Percentiles rank a stretch among this genome's conserved stretches.
Evolutionary conservation across 441 rosid species (phyloP).

Genomic region (Kokia cookei): DNA sequence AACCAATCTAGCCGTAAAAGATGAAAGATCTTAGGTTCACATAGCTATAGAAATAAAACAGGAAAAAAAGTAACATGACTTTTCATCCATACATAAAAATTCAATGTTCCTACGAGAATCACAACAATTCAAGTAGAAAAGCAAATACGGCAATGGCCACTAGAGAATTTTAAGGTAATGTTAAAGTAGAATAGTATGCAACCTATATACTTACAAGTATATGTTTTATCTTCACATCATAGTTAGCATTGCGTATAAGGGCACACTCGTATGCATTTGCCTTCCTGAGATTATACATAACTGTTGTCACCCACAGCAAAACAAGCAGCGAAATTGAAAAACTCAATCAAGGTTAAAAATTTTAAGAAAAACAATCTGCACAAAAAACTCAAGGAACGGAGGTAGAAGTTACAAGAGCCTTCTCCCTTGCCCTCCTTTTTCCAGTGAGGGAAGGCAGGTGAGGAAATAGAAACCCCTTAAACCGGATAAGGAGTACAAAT

Average conservation of each 20-base stretch:
- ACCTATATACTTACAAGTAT: conserved; percentile 49
- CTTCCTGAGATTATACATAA: conserved; percentile 45
- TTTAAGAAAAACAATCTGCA: neutral
- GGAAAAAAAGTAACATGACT: neutral
- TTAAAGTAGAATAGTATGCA: neutral
- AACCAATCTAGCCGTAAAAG: neutral
- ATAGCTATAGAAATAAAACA: neutral
- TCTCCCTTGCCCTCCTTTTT: neutral
- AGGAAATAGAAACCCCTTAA: neutral
- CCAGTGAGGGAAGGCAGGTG: neutral
- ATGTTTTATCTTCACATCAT: conserved; percentile 59
- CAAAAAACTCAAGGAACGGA: conserved; percentile 2
- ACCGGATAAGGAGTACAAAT: neutral
- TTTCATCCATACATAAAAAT: no score
- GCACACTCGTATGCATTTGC: conserved; percentile 59
- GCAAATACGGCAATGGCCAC: neutral
- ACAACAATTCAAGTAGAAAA: neutral
- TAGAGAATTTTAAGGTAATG: neutral
- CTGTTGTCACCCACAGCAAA: conserved; percentile 8
- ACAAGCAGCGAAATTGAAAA: neutral
- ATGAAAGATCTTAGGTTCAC: neutral
- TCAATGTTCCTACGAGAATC: no score
- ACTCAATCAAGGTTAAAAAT: neutral
- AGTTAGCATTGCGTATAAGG: conserved; percentile 63
- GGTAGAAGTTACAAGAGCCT: neutral